Base-by-base conservation (phyloP, 164 flowering plant genomes). In the Vitis amurensis region DNA sequence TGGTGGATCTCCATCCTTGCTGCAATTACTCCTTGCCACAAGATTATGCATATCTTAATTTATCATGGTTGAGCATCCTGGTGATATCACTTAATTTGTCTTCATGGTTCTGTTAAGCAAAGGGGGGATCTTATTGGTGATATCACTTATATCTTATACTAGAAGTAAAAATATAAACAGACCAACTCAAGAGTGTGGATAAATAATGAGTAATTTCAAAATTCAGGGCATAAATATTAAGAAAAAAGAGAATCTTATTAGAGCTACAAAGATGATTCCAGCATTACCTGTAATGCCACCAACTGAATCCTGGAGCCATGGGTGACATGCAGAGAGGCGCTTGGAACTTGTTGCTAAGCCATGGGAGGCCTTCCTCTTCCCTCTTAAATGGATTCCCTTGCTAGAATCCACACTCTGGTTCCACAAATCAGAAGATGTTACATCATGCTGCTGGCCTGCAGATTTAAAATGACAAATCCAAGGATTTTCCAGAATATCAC, bases 251-350 rank as follows among this genome's bases (percentile, higher is more conserved):
- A 12, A 51, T 14, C 8, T 23, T 16, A 19, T 50, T 50, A 31
- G 51, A 61, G 12, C 2, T 29, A 23, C 11, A 15, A n/a, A 66
- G 55, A 14, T 3, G 12, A 49, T 14, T 23, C 6, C 31, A 62
- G 9, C 9, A 8, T 37, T 74, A 77, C 83, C 78, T 59, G 29
- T n/a, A 60, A 61, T 67, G 55, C 57, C 44, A 57, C 60, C 71
- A 74, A 50, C 57, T 0, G 49, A 65, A 70, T 23, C 64, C 27
- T 56, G 65, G 30, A 64, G 63, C 50, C 47, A 70, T 44, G n/a
- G 29, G 37, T 29, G 30, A 66, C 7, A 59, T 9, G 4, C 63
- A 63, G 37, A 37, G 11, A 49, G 66, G 66, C 67, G 62, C 66
- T 61, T 49, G 8, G 66, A 47, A 55, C 56, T 31, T 44, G 71